phyloP scores from a whole-genome alignment of 331 rosid genomes.

The Rhamnella rubrinervis region DNA sequence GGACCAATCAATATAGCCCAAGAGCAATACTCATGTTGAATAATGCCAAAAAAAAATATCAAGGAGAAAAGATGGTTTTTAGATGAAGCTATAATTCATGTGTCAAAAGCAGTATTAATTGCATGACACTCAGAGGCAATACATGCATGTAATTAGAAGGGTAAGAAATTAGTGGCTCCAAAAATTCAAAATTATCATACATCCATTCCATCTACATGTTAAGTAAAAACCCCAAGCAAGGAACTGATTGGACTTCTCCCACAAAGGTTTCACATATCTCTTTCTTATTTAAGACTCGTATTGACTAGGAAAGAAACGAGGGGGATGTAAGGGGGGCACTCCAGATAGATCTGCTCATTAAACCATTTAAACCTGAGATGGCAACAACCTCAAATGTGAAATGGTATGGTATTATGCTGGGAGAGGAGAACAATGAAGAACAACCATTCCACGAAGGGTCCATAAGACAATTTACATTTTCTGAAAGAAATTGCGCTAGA shows the following conservation, averaged over 20 bases:
- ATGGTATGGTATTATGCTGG: not conserved
- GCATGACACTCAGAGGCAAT: too few relatives aligned
- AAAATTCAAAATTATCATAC: not conserved
- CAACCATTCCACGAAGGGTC: not conserved
- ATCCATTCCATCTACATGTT: too few relatives aligned
- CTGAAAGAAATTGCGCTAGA: too few relatives aligned
- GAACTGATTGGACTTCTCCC: not conserved
- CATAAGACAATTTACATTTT: not conserved
- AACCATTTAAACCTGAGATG: not conserved
- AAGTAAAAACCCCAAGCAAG: too few relatives aligned
- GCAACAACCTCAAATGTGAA: not conserved
- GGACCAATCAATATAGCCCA: not conserved
- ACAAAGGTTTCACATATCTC: not conserved
- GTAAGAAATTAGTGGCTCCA: not conserved
- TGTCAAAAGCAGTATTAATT: too few relatives aligned
- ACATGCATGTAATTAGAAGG: too few relatives aligned
- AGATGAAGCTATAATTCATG: too few relatives aligned
- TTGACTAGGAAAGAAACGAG: not conserved
- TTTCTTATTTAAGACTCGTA: not conserved
- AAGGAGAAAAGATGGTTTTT: too few relatives aligned
- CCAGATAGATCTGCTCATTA: not conserved
- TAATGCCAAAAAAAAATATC: not conserved
- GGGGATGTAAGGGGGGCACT: not conserved
- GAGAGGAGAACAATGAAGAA: not conserved
- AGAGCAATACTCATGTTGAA: not conserved